Base-by-base conservation (phyloP, 208 protist genomes). In the Trypanosoma lewisi region DNA sequence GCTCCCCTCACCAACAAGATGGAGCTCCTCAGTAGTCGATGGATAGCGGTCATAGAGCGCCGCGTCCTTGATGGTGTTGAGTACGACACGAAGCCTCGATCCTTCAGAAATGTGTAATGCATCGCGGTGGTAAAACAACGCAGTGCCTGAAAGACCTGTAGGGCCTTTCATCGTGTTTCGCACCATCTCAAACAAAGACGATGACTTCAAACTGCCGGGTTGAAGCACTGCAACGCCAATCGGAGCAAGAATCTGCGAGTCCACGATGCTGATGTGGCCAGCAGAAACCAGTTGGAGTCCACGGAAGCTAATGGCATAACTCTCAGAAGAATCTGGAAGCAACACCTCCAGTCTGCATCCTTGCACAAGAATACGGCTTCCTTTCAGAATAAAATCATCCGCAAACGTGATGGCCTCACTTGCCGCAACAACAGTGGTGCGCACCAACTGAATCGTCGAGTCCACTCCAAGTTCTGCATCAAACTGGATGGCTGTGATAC, bases 331-430 rank as follows among this genome's bases (percentile, higher is more conserved):
- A 8, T 39, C 12, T 5, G 19, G 19, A 12, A 14, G 4, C 3
- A 25, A 12, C 14, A 30, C 23, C 42, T 47, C 9, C 25, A 62
- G 14, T 27, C 5, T n/a, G 56, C 28, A 41, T 25, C 28, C 17
- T 28, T 52, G 42, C n/a, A 62, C 56, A 17, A 62, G 16, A 51
- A 62, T 17, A 23, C 28, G 28, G 30, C 42, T 62, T 23, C 19
- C 42, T n/a, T 62, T 36, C 19, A 62, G 11, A n/a, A 39, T 41
- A 31, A 52, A 37, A 16, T 16, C n/a, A n/a, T 27, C 9, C 17
- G 7, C 39, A n/a, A 49, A 41, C 6, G 2, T 9, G 23, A 62
- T 41, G 4, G 28, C 56, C 19, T 39, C 11, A 9, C 9, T 27
- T 19, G 16, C 27, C 9, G 44, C 39, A 36, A 28, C n/a, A 31